These are phyloP conservation scores for Thermoascus crustaceus DNA, from an alignment of 2,329 filamentous ascomycete genomes.

Conservation along the genomic window DNA sequence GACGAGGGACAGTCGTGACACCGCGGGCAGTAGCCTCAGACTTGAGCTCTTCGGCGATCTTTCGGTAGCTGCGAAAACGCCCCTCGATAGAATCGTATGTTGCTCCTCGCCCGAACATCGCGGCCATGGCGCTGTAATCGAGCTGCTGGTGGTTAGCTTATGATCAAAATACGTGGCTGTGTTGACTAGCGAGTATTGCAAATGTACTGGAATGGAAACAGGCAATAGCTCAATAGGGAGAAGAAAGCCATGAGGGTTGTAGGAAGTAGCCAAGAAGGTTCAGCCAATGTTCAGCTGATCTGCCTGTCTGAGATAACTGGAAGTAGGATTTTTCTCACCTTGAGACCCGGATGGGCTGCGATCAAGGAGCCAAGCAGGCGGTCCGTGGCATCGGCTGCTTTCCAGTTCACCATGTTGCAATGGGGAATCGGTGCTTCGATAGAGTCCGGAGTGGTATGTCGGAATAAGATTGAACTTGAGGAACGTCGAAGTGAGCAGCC, in stretches of 20 bases:
- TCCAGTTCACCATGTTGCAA: constrained; percentile 25
- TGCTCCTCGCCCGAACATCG: constrained; percentile 37
- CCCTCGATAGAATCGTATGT: constrained; percentile 43
- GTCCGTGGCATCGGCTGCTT: constrained; percentile 14
- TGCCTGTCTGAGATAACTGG: too few species aligned
- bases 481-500: too few species aligned
- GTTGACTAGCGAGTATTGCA: too few species aligned
- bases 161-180: too few species aligned
- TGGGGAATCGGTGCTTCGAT: too few species aligned
- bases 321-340: too few species aligned
- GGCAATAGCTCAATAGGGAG: not conserved
- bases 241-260: not conserved
- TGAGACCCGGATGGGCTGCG: constrained; percentile 19
- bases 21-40: constrained; percentile 15
- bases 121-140: constrained; percentile 37
- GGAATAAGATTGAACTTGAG: too few species aligned
- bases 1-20: constrained; percentile 7
- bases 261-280: too few species aligned
- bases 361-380: constrained; percentile 21
- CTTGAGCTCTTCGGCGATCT: constrained; percentile 28
- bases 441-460: too few species aligned
- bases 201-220: too few species aligned
- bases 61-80: constrained; percentile 39
- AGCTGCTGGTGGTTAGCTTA: constrained; percentile 25
- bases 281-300: too few species aligned